These are phyloP conservation scores for Penicillium bovifimosum DNA, from an alignment of 495 filamentous ascomycete genomes.

Conservation along the genomic window DNA sequence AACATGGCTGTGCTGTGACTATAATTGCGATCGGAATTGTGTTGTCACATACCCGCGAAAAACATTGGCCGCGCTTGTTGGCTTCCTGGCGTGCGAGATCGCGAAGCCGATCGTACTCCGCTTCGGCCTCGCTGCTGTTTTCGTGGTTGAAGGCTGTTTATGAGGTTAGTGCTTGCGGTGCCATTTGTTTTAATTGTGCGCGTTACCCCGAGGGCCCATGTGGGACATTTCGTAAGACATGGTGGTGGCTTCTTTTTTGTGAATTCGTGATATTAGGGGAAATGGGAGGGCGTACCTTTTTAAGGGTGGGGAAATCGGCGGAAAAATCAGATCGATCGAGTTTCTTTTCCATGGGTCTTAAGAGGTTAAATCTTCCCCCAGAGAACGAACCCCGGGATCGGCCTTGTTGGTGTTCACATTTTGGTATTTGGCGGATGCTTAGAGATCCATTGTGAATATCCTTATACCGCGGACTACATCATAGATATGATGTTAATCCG, in stretches of 20 bases:
- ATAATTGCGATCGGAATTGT: slow-evolving; percentile 1
- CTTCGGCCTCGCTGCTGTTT: slow-evolving; percentile 60
- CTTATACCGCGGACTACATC: not conserved
- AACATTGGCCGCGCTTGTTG: slow-evolving; percentile 66
- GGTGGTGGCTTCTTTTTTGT: slow-evolving; percentile 7
- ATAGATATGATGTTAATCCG: not conserved
- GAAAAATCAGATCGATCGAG: slow-evolving; percentile 17
- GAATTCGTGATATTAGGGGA: not conserved
- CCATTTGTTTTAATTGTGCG: not conserved
- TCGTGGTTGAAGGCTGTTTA: slow-evolving; percentile 75
- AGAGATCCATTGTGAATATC: not conserved
- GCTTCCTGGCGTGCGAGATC: slow-evolving; percentile 74
- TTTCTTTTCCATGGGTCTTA: not conserved
- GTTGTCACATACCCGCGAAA: slow-evolving; percentile 52
- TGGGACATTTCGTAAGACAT: slow-evolving; percentile 62
- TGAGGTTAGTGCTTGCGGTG: not conserved
- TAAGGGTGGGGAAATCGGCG: slow-evolving; percentile 6
- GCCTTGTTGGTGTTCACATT: not conserved
- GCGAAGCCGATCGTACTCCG: slow-evolving; percentile 89
- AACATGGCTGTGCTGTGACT: not conserved
- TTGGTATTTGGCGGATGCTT: not conserved
- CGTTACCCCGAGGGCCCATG: slow-evolving; percentile 50
- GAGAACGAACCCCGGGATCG: not conserved
- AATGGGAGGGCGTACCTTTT: not conserved
- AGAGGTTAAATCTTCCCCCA: not conserved